Evolutionary conservation across 2,329 filamentous ascomycete species (phyloP).

Genomic region (Apiospora saccharicola): DNA sequence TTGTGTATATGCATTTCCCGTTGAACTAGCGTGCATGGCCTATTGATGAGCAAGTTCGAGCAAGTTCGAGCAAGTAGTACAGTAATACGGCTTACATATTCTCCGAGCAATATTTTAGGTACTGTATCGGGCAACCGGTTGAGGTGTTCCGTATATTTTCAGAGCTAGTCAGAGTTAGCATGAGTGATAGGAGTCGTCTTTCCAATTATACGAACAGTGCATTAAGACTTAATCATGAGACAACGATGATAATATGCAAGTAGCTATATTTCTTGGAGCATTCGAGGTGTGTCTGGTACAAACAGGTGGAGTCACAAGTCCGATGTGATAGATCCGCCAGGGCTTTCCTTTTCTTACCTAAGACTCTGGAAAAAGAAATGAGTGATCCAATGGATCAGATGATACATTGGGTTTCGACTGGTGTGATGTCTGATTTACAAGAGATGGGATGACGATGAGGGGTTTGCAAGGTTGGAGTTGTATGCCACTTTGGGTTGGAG

Average conservation of each 20-base stretch:
- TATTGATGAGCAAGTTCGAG: conserved; percentile 7
- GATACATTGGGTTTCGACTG: not conserved
- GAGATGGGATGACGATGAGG: not conserved
- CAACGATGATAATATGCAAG: not conserved
- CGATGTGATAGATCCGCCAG: no score
- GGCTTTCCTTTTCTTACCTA: not conserved
- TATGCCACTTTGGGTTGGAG: not conserved
- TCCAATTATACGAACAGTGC: not conserved
- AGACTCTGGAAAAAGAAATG: not conserved
- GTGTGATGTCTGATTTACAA: not conserved
- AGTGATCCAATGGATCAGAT: not conserved
- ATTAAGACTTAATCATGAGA: not conserved
- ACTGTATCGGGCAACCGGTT: not conserved
- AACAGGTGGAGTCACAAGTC: no score
- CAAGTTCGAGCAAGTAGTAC: conserved; percentile 6
- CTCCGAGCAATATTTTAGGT: not conserved
- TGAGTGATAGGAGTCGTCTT: not conserved
- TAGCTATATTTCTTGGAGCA: not conserved
- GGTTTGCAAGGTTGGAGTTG: not conserved
- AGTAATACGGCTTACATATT: not conserved
- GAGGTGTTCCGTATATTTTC: not conserved
- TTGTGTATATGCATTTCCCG: not conserved
- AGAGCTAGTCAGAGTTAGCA: not conserved
- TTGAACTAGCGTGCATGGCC: not conserved
- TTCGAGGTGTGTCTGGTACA: not conserved